Percentiles rank a stretch among this genome's conserved stretches.
phyloP scores from a whole-genome alignment of 768 basidiomycete genomes.

The Boletus pseudopeckii region DNA sequence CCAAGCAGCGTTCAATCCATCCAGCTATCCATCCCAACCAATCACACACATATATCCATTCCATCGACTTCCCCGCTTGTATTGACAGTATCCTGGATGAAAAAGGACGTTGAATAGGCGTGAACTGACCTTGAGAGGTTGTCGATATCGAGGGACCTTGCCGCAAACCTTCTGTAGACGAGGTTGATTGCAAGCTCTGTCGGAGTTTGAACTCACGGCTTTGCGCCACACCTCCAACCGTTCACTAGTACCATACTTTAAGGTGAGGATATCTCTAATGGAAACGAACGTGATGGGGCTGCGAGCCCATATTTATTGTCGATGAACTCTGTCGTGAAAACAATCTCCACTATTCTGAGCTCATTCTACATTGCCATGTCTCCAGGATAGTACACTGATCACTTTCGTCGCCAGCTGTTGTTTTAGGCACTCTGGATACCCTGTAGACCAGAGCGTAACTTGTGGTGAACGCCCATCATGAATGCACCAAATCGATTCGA shows the following conservation, averaged over 20 bases:
- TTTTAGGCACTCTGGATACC: not conserved
- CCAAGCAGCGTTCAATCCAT: conserved; percentile 42
- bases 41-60: conserved; percentile 15
- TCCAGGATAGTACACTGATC: conserved; percentile 9
- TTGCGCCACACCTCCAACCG: conserved; percentile 15
- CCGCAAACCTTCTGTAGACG: not conserved
- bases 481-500: conserved; percentile 95
- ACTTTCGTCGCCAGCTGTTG: not conserved
- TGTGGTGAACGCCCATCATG: conserved; percentile 41
- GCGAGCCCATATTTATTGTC: conserved; percentile 68
- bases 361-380: not conserved
- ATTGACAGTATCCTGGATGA: conserved; percentile 13
- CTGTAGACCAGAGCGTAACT: not conserved
- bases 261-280: conserved; percentile 13
- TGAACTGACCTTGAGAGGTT: conserved; percentile 66
- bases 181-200: conserved; percentile 4
- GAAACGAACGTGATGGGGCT: conserved; percentile 47
- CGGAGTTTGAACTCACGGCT: conserved; percentile 27
- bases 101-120: conserved; percentile 19
- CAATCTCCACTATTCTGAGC: conserved; percentile 47
- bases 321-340: conserved; percentile 53
- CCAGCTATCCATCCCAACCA: conserved; percentile 42
- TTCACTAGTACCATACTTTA: conserved; percentile 14
- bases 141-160: conserved; percentile 40
- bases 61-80: conserved; percentile 11